Base-by-base conservation (phyloP, 1,139 yeast species). In the Yamadazyma buinensis region DNA sequence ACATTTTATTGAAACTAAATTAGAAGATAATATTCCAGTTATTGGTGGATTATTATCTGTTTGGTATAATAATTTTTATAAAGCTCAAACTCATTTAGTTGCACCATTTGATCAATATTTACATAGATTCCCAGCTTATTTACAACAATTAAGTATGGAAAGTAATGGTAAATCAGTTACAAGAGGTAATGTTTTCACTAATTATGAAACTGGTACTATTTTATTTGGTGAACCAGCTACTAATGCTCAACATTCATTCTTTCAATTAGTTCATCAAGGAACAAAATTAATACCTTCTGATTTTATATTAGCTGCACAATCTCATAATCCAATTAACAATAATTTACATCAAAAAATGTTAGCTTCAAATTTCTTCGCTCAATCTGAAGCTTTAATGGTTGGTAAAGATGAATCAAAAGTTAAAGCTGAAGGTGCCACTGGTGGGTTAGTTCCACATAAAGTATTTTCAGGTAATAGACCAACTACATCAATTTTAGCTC, bases 201-300 rank as follows among this genome's bases (percentile, higher is more conserved):
- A 83, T 70, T 92, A 92, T 74, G 90, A 94, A 57, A 90, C 97
- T 33, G 98, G 98, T 49, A 74, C 95, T 40, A 88, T 92, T 46
- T 72, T 92, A 56, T 92, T 92, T 57, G 98, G 98, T 58, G 98
- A 92, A 72, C 98, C 98, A 56, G 95, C 96, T 43, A 92, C 98
- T 46, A 92, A 92, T 64, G 95, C 98, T 39, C 98, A 92, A 72
- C 98, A 92, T 71, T 90, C 97, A 25, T 92, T 92, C 83, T 92
- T 92, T 92, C 98, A 92, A 71, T 80, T 92, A 67, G 95, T 92
- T 41, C 98, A 92, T 70, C 98, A 92, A 72, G 98, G 98, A 59
- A 88, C 98, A 49, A 92, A 92, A 73, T 73, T 90, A 61, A 92
- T 92, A 52, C 98, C 98, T 52, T 72, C 97, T 29, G 98, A 92